Conservation (phyloP, 352 stramenopile genomes). For the Globisporangium nagaii region DNA sequence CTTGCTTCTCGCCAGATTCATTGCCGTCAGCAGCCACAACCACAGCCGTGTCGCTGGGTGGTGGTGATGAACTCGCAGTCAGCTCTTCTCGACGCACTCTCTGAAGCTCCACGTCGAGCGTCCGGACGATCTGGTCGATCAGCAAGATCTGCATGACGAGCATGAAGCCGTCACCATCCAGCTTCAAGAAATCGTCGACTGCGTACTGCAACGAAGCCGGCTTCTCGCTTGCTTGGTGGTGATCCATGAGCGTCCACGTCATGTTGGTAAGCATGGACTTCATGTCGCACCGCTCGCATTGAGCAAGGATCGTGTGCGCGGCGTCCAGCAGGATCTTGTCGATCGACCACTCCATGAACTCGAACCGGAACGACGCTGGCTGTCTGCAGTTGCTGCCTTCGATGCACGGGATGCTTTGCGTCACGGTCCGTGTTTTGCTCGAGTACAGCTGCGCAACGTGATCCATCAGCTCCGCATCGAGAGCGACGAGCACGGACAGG, state of each 20-base stretch:
- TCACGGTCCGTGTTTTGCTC: constrained; percentile 68
- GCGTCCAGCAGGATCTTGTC: constrained; percentile 62
- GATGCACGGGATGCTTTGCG: constrained; percentile 56
- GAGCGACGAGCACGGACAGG: constrained; percentile 63
- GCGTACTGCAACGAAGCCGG: constrained; percentile 8
- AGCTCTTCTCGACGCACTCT: constrained; percentile 30
- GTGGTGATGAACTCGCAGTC: constrained; percentile 1
- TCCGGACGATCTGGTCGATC: constrained; percentile 70
- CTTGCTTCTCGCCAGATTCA: constrained; percentile 13
- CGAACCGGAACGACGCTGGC: constrained; percentile 66
- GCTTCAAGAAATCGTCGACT: constrained; percentile 56
- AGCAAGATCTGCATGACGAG: constrained; percentile 78
- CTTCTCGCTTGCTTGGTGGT: constrained; percentile 13
- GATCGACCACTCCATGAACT: constrained; percentile 81
- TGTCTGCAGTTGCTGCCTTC: constrained; percentile 69
- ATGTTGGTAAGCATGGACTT: constrained; percentile 57
- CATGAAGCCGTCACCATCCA: constrained; percentile 65
- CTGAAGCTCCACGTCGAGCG: constrained; percentile 49
- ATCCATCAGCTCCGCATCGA: constrained; percentile 74
- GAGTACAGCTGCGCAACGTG: constrained; percentile 71
- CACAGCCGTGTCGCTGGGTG: not conserved
- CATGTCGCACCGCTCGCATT: constrained; percentile 71
- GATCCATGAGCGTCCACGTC: constrained; percentile 35
- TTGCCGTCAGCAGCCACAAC: not conserved
- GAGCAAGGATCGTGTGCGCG: constrained; percentile 54